Base-by-base conservation (phyloP, 257 asterid genomes). In the Lithospermum erythrorhizon region DNA sequence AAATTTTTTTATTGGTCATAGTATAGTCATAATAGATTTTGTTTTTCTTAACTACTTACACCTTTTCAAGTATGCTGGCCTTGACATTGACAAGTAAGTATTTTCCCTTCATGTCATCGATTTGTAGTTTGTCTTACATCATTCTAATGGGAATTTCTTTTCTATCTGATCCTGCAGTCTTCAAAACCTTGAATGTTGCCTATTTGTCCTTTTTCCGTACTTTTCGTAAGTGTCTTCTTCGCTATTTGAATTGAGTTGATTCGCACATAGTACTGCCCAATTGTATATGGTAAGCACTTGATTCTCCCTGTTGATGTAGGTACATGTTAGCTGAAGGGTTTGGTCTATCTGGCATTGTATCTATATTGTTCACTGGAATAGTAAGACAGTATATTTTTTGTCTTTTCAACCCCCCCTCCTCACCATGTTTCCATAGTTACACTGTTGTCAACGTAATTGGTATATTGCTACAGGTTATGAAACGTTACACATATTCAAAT, bases 271-370 rank as follows among this genome's bases (percentile, higher is more conserved):
- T 55, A 45, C 57, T 61, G 30, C 55, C 55, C 37, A 65, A 64
- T 30, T 48, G 74, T 67, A 61, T 62, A 53, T 30, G 56, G 21
- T 61, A 45, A 61, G 58, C 49, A 23, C 53, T 68, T 52, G 52
- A 23, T 68, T 30, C 51, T 87, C 61, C 68, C 68, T 61, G 22
- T 68, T 68, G 59, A 37, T 63, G 49, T 30, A 91, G 96, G 37
- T 93, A 93, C 72, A 93, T 93, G 97, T 80, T 93, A 70, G 95
- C 98, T 6, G 98, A 93, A 86, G 98, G 98, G 66, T 90, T 93
- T 75, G 97, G 98, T 71, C 90, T 93, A 55, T 88, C 98, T 53
- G 98, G 98, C 58, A 93, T 93, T 24, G 98, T 93, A 24, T 93
- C 98, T 21, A 93, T 93, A 76, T 68, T 93, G 74, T 93, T 88